Evolutionary conservation across 768 basidiomycete species (phyloP).

Genomic region (Lyophyllum decastes): DNA sequence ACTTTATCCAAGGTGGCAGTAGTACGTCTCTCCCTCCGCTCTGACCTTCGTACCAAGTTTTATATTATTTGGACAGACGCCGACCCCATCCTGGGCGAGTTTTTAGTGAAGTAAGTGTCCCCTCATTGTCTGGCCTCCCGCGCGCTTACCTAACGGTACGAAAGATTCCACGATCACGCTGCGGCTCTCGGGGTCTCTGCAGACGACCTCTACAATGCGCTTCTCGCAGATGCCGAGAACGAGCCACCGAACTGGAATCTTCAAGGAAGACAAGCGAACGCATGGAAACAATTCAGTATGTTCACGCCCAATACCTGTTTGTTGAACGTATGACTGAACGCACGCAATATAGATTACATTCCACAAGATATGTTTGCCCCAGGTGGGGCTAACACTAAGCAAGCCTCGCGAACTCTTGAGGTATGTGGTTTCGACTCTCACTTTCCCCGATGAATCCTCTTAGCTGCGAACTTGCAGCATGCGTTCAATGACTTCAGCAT

Average conservation of each 20-base stretch:
- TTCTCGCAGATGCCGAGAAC: constrained; percentile 59
- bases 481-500: constrained; percentile 67
- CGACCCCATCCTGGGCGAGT: constrained; percentile 65
- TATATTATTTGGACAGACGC: constrained; percentile 39
- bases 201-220: constrained; percentile 52
- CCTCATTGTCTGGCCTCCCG: background rate
- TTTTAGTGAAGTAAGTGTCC: constrained; percentile 56
- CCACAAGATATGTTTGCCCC: constrained; percentile 41
- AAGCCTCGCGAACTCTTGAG: constrained; percentile 64
- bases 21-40: constrained; percentile 37
- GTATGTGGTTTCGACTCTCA: constrained; percentile 27
- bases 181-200: constrained; percentile 47
- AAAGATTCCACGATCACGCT: constrained; percentile 54
- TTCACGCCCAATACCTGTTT: background rate
- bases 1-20: constrained; percentile 62
- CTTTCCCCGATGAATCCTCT: background rate
- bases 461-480: constrained; percentile 37
- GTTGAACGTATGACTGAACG: background rate
- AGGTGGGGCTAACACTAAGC: constrained; percentile 60
- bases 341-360: constrained; percentile 33
- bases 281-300: constrained; percentile 56
- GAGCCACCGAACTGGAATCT: constrained; percentile 64
- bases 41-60: background rate
- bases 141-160: background rate
- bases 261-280: constrained; percentile 57